A percentile compares a stretch with the other conserved stretches of the same genome.
These are phyloP conservation scores for Hypericum androsaemum DNA, from an alignment of 345 rosid species.

Conservation along the genomic window DNA sequence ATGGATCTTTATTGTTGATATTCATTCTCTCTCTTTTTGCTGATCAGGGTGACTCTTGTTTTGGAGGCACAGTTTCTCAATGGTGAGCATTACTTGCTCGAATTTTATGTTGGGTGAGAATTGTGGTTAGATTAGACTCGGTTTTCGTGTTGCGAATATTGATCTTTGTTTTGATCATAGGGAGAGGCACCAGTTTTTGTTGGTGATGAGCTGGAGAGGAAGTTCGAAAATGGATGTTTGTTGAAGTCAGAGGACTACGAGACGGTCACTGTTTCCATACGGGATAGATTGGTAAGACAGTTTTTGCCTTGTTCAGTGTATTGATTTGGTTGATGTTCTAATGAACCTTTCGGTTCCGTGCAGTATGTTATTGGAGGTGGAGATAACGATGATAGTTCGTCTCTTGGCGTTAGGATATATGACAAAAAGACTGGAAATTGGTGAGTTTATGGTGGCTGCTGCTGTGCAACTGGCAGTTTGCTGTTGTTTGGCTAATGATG, in stretches of 20 bases:
- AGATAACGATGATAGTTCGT: conserved; percentile 39
- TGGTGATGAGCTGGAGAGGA: conserved; percentile 31
- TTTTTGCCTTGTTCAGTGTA: not conserved
- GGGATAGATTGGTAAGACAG: conserved; percentile 49
- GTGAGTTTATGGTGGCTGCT: conserved; percentile 35
- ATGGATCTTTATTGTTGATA: conserved; percentile 23
- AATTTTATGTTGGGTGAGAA: not conserved
- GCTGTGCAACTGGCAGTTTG: conserved; percentile 7
- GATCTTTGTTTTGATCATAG: conserved; percentile 27
- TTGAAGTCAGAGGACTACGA: conserved; percentile 33
- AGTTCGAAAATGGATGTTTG: conserved; percentile 33
- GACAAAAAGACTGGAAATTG: conserved; percentile 41
- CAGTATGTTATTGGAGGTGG: conserved; percentile 64
- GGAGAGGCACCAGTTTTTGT: conserved; percentile 74
- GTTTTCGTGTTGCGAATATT: conserved; percentile 11
- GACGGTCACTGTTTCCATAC: conserved; percentile 23
- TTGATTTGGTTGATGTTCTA: conserved; percentile 14
- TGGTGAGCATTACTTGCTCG: conserved; percentile 58
- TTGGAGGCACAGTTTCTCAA: conserved; percentile 54
- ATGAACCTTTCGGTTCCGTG: conserved; percentile 11
- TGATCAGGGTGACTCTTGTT: conserved; percentile 57
- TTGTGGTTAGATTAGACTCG: conserved; percentile 7
- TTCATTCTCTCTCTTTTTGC: conserved; percentile 16
- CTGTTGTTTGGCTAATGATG: conserved; percentile 2
- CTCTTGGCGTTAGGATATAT: conserved; percentile 45